A percentile compares a stretch with the other conserved stretches of the same genome.
Evolutionary conservation across 306 rosid species (phyloP).

Genomic region (Corylus avellana): DNA sequence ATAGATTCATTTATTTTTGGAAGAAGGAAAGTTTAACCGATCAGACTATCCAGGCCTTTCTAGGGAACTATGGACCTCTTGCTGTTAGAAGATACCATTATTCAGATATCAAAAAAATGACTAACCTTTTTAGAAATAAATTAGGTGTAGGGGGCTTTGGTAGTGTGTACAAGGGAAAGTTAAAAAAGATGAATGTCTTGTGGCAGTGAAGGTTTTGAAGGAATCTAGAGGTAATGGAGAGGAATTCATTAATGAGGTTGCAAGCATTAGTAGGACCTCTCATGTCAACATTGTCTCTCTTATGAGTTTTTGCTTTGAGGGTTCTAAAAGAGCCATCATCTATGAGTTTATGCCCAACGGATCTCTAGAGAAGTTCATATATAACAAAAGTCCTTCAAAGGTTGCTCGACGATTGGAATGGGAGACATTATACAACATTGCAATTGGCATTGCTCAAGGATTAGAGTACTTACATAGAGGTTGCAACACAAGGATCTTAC

Average conservation of each 20-base stretch:
- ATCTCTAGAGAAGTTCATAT: neutral
- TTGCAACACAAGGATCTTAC: too few species aligned
- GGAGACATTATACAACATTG: neutral
- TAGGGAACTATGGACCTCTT: neutral
- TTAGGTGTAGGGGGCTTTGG: neutral
- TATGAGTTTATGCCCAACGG: conserved; percentile 3
- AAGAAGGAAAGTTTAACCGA: neutral
- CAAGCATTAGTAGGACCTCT: neutral
- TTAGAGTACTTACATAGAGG: neutral
- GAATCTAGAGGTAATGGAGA: conserved; percentile 9
- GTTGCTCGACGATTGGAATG: neutral
- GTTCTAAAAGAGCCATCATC: conserved; percentile 17
- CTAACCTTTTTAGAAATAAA: neutral
- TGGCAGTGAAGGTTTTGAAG: conserved; percentile 27
- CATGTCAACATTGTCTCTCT: conserved; percentile 1
- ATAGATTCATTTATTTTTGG: neutral
- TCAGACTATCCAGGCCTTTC: neutral
- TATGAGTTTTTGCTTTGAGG: neutral
- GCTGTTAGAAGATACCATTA: neutral
- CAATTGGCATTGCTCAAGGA: neutral
- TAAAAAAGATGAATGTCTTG: conserved; percentile 37
- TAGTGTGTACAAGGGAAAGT: conserved; percentile 23
- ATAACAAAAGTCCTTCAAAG: neutral
- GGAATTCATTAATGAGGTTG: conserved; percentile 41
- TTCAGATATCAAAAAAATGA: neutral